Evolutionary conservation across 805 yeast species (phyloP), one percentile per base, ranked within the genome.

Genomic region (Saccharomycodes ludwigii): DNA sequence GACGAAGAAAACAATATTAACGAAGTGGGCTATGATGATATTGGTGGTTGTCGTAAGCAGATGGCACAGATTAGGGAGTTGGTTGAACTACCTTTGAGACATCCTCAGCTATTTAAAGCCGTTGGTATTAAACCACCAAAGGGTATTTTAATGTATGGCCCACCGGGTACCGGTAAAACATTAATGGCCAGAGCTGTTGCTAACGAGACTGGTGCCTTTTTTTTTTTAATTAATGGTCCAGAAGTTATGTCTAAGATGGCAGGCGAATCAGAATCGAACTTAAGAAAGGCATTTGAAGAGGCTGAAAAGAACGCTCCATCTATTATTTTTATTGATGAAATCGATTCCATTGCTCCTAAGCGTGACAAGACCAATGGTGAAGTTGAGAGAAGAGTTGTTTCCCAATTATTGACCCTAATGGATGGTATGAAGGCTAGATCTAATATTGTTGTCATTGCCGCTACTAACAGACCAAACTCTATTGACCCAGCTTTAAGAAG

Each of bases 371-470:
- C 98, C 33, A 91, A 91, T 56, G 98, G 98, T 66, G 98, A 91
- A 63, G 98, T 91, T 48, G 99, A 91, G 66, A 78, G 98, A 66
- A 80, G 99, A 67, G 98, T 91, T 35, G 99, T 91, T 39, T 88
- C 97, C 19, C 98, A 91, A 65, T 71, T 91, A 53, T 73, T 91
- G 56, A 91, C 99, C 13, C 70, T 91, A 47, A 91, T 91, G 99
- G 99, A 91, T 56, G 99, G 98, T 68, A 91, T 91, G 98, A 88
- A 88, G 64, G 95, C 97, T n/a, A 78, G 98, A 62, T 80, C 97
- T 24, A 91, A 91, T 54, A 80, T 84, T 47, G 98, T 91, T 40
- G 99, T 91, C 35, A 91, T 91, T 63, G 99, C 98, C 34, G 99
- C 99, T 22, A 91, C 88, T 6, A 78, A 78, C 50, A 59, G 86